These are phyloP conservation scores for Alnus glutinosa DNA, from an alignment of 306 rosid genomes.

Conservation along the genomic window DNA sequence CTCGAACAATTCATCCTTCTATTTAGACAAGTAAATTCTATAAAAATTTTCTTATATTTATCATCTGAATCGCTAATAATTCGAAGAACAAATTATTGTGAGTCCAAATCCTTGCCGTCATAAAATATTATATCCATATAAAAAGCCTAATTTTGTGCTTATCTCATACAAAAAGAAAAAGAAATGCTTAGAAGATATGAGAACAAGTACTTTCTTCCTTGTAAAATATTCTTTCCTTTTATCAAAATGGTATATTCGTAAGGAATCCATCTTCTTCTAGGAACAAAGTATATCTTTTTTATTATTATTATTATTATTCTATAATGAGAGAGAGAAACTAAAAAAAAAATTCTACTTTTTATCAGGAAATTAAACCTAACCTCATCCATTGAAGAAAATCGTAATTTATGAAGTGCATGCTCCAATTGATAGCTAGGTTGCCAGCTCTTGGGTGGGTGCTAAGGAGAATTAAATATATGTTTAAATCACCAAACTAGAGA, in stretches of 20 bases:
- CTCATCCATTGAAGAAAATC: neutral
- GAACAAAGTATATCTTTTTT: neutral
- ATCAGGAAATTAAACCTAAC: neutral
- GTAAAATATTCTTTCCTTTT: neutral
- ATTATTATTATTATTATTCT: neutral
- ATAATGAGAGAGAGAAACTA: neutral
- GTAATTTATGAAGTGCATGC: neutral
- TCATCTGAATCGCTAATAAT: too few relatives aligned
- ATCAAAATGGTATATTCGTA: conserved; percentile 3
- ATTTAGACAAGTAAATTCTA: too few relatives aligned
- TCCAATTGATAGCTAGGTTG: neutral
- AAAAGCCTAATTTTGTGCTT: neutral
- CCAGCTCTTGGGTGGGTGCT: neutral
- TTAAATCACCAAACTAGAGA: neutral
- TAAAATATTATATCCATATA: neutral
- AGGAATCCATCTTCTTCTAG: neutral
- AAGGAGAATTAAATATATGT: neutral
- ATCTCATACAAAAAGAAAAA: neutral
- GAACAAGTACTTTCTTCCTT: neutral
- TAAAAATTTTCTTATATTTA: too few relatives aligned
- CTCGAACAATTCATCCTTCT: too few relatives aligned
- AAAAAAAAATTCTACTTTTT: neutral
- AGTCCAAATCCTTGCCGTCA: too few relatives aligned
- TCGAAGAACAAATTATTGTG: too few relatives aligned
- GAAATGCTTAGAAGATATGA: neutral